Conservation (phyloP, 2,329 filamentous ascomycete species). For the Talaromyces sp. region DNA sequence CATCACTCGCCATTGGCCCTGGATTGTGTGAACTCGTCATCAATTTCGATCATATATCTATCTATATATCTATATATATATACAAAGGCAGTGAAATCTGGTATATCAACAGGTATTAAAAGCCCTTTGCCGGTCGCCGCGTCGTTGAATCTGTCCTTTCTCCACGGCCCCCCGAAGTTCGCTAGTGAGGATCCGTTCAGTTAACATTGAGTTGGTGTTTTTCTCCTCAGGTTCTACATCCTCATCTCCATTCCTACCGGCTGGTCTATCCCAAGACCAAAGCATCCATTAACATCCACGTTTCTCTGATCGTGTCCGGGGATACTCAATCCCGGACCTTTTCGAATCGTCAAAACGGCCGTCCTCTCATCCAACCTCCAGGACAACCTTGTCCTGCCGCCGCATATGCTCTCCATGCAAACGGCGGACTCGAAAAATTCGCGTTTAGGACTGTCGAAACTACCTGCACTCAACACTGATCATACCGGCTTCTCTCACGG, state of each 20-base stretch:
- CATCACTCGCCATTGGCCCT: not conserved
- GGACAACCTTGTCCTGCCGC: conserved; percentile 76
- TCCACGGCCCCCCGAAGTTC: not conserved
- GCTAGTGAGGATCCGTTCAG: not conserved
- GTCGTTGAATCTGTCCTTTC: not conserved
- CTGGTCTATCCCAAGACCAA: not conserved
- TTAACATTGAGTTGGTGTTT: not conserved
- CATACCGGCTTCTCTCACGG: conserved; percentile 90
- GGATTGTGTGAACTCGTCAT: not conserved
- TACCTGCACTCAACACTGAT: conserved; percentile 62
- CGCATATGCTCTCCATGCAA: conserved; percentile 87
- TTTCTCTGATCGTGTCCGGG: conserved; percentile 14
- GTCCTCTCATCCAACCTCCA: conserved; percentile 69
- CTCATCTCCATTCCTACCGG: not conserved
- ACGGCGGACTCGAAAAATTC: conserved; percentile 61
- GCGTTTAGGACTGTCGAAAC: conserved; percentile 70
- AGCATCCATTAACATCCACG: conserved; percentile 2
- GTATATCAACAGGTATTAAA: not conserved
- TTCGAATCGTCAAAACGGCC: conserved; percentile 65
- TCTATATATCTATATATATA: not conserved
- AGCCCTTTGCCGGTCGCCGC: not conserved
- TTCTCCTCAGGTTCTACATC: not conserved
- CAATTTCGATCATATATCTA: not conserved
- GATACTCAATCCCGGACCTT: conserved; percentile 15
- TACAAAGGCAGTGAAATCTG: not conserved